Evolutionary conservation across 1,139 yeast genomes (phyloP), one percentile per base, ranked within the genome.

Genomic region (Sugiyamaella pinicola): DNA sequence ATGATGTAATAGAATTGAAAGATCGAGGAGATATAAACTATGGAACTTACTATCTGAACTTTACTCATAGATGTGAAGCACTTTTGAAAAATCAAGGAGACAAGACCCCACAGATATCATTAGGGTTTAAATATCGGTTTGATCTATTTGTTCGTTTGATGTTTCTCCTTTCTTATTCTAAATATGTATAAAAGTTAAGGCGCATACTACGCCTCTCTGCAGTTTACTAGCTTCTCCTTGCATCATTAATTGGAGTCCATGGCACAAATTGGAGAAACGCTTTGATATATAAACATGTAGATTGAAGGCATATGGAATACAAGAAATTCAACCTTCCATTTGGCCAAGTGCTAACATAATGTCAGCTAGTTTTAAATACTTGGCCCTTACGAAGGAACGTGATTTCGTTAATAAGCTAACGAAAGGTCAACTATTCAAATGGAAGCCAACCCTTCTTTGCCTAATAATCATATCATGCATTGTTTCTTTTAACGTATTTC

Each of bases 221-320:
- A 31, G n/a, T n/a, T n/a, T n/a, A n/a, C 35, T 8, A n/a, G 35
- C 15, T 12, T n/a, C 15, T 13, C 15, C 35, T 31, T 13, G 35
- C 35, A 31, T 31, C 35, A 31, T 31, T 31, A 31, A 31, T 31
- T 31, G 3, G 35, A 31, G n/a, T n/a, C n/a, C n/a, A n/a, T n/a
- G n/a, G n/a, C n/a, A n/a, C n/a, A n/a, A n/a, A n/a, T 17, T n/a
- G 15, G 35, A 12, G 17, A 17, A 31, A n/a, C 7, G 35, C 9
- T 31, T 3, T 31, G 35, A 31, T 31, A 31, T 31, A 31, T n/a
- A 31, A 31, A 13, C 35, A 31, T 26, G 35, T 4, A 4, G n/a
- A 31, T n/a, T 13, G 35, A 13, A 31, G 15, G 3, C n/a, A 31
- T 31, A n/a, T 5, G 5, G 17, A 31, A n/a, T 8, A 12, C 35